These are phyloP conservation scores for Scheffersomyces quercinus DNA, from an alignment of 1,139 yeast species.

Conservation along the genomic window DNA sequence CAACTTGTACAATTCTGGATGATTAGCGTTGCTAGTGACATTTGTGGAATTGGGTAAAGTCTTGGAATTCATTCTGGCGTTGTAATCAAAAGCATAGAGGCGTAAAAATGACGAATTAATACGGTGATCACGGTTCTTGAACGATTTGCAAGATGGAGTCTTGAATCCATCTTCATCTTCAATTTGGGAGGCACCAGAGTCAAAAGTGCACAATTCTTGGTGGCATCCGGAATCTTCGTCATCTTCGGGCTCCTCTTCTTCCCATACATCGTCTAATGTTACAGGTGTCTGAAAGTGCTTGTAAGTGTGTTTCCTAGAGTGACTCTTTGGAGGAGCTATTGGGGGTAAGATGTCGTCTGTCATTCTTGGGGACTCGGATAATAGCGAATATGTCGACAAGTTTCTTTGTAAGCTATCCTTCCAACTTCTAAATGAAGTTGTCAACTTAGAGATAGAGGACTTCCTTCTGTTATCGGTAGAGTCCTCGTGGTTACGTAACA, in stretches of 20 bases:
- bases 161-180: conserved; percentile 5
- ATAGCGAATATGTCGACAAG: conserved; percentile 7
- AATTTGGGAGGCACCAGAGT: background rate
- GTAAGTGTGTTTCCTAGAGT: background rate
- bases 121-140: conserved; percentile 46
- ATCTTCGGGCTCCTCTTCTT: background rate
- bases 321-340: background rate
- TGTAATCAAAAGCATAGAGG: conserved; percentile 48
- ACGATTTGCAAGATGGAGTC: conserved; percentile 12
- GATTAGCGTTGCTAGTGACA: conserved; percentile 26
- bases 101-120: conserved; percentile 46
- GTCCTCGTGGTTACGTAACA: conserved; percentile 2
- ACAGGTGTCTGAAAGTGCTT: too few species aligned
- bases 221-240: background rate
- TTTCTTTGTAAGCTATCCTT: conserved; percentile 5
- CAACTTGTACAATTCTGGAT: conserved; percentile 8
- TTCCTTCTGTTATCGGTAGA: background rate
- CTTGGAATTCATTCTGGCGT: conserved; percentile 29
- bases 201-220: background rate
- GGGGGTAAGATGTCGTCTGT: conserved; percentile 25
- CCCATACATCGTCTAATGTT: background rate
- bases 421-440: conserved; percentile 8
- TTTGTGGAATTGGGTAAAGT: conserved; percentile 31
- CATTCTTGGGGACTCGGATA: conserved; percentile 18
- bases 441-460: conserved; percentile 7